A percentile compares a stretch with the other conserved stretches of the same genome.
Evolutionary conservation across 805 yeast genomes (phyloP).

Genomic region (Schwanniomyces polymorphus): DNA sequence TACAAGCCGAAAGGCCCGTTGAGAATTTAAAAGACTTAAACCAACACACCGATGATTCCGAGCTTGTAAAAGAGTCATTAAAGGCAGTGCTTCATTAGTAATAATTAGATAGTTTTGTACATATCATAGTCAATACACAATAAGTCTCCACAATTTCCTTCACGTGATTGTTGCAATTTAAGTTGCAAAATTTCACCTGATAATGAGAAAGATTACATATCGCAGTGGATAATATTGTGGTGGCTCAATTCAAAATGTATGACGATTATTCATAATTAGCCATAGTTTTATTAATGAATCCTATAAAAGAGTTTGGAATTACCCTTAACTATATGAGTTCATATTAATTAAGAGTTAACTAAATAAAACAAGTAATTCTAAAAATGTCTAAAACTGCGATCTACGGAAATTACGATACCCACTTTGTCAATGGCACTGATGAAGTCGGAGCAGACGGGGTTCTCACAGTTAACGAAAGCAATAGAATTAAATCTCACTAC

Average conservation of each 20-base stretch:
- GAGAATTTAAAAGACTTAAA: conserved; percentile 36
- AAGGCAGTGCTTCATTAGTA: background rate
- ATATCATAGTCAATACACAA: background rate
- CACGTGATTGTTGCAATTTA: background rate
- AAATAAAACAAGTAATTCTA: background rate
- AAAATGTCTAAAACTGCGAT: conserved; percentile 7
- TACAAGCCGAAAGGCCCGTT: conserved; percentile 41
- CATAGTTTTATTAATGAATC: background rate
- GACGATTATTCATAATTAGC: background rate
- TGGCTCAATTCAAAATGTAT: background rate
- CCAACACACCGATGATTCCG: conserved; percentile 15
- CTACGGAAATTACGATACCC: conserved; percentile 43
- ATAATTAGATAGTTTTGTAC: background rate
- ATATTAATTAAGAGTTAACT: background rate
- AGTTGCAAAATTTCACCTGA: background rate
- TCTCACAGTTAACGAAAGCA: conserved; percentile 43
- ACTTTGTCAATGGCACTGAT: conserved; percentile 53
- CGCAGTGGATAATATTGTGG: background rate
- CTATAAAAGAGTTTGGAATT: background rate
- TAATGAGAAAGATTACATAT: background rate
- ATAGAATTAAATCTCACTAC: conserved; percentile 31
- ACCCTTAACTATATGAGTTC: background rate
- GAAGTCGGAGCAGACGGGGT: conserved; percentile 49
- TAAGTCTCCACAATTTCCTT: background rate
- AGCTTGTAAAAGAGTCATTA: background rate